Conservation (phyloP, 345 rosid genomes). For the Carallia pectinifolia region DNA sequence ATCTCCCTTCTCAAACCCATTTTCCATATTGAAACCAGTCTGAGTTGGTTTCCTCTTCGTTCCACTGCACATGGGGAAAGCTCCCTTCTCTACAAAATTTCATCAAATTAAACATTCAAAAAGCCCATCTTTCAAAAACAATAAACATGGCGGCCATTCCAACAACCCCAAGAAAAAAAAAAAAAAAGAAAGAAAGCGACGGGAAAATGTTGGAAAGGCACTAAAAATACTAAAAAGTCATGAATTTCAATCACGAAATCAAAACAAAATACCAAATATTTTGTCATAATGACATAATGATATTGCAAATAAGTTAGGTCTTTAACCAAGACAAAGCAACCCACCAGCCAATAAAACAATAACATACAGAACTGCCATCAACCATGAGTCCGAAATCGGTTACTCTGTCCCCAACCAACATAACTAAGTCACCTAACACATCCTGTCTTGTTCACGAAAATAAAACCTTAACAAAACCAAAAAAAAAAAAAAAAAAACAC, state of each 20-base stretch:
- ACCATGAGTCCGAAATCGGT: slow-evolving; percentile 32
- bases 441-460: background rate
- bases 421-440: slow-evolving; percentile 19
- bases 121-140: slow-evolving; percentile 11
- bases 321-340: slow-evolving; percentile 1
- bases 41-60: slow-evolving; percentile 33
- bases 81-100: slow-evolving; percentile 22
- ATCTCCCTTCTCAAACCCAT: slow-evolving; percentile 18
- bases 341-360: slow-evolving; percentile 12
- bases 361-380: slow-evolving; percentile 7
- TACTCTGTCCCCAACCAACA: slow-evolving; percentile 33
- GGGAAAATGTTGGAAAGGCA: background rate
- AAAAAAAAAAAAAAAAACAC: background rate
- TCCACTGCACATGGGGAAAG: slow-evolving; percentile 43
- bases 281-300: background rate
- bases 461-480: background rate
- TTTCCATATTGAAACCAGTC: slow-evolving; percentile 19
- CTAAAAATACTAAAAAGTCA: background rate
- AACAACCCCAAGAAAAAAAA: background rate
- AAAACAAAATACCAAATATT: slow-evolving; percentile 1
- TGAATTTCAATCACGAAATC: no score
- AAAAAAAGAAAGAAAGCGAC: background rate
- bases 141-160: background rate
- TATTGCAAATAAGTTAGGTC: slow-evolving; percentile 16
- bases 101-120: slow-evolving; percentile 22